A percentile compares a stretch with the other conserved stretches of the same genome.
Evolutionary conservation across 768 basidiomycete species (phyloP).

Genomic region (Galerina marginata): DNA sequence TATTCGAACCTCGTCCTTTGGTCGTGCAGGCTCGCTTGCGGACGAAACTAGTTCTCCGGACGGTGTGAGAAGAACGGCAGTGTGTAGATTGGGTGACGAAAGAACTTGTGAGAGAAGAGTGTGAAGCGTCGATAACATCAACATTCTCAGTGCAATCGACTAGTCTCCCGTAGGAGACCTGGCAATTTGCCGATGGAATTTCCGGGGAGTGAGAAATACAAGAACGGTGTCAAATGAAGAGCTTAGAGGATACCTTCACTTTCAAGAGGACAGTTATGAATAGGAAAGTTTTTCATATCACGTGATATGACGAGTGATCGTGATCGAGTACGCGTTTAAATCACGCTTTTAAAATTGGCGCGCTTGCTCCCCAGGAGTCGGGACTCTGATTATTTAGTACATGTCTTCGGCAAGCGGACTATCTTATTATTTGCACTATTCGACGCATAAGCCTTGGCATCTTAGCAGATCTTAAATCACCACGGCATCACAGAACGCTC

Average conservation of each 20-base stretch:
- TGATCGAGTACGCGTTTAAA: background rate
- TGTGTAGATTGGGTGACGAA: slow-evolving; percentile 65
- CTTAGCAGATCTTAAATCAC: too few relatives aligned
- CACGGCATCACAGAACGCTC: too few relatives aligned
- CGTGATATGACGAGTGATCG: slow-evolving; percentile 3
- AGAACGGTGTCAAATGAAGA: too few relatives aligned
- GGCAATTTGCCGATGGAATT: too few relatives aligned
- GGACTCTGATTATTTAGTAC: too few relatives aligned
- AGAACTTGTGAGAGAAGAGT: slow-evolving; percentile 68
- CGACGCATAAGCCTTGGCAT: too few relatives aligned
- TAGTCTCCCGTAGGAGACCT: background rate
- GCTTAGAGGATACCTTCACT: background rate
- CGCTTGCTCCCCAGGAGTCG: too few relatives aligned
- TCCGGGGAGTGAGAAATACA: too few relatives aligned
- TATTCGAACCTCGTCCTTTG: slow-evolving; percentile 78
- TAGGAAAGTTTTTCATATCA: slow-evolving; percentile 14
- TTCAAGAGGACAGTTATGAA: background rate
- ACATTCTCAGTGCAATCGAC: slow-evolving; percentile 48
- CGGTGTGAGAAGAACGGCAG: slow-evolving; percentile 72
- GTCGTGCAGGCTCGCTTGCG: slow-evolving; percentile 55
- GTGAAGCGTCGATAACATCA: slow-evolving; percentile 72
- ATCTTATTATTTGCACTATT: too few relatives aligned
- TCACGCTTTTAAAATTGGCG: too few relatives aligned
- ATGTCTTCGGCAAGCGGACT: too few relatives aligned
- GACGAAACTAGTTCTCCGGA: slow-evolving; percentile 77